Evolutionary conservation across 1,139 yeast genomes (phyloP), one percentile per base, ranked within the genome.

Genomic region (Arxiozyma bovina): DNA sequence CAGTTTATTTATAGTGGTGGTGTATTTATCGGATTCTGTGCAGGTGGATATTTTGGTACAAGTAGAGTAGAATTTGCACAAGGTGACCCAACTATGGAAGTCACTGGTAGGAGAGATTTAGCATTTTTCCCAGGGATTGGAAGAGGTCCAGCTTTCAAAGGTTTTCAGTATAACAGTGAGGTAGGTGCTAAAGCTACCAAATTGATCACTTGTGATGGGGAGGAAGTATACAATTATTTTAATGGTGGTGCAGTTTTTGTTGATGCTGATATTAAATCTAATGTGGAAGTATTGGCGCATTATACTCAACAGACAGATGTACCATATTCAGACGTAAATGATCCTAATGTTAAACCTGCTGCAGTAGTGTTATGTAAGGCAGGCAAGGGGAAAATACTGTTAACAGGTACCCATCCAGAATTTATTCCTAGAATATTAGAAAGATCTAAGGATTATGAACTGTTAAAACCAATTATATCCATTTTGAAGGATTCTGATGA

Each of bases 1-100:
- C 80, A 80, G 51, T 91, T 76, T 68, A 90, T 93, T 2, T 74
- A 81, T 42, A 74, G 75, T 53, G 99, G 99, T 22, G 99, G 99
- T 1, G 74, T 76, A 54, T 89, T 75, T 64, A 69, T 93, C 42
- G 99, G 99, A 0, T 80, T 93, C 60, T 93, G 99, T 71, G 96
- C 99, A n/a, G 99, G 99, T 41, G 98, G 87, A 0, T 93, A 94
- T 70, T 93, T 80, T 66, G 93, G 84, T 0, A 77, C 90, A n/a
- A 69, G 77, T 0, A 70, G 84, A 50, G 83, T 87, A 60, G 98
- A 93, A 66, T 94, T 93, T 68, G 96, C 89, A 63, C 82, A 79
- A 25, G 94, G 93, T 1, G 76, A 83, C 58, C 77, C 79, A 0
- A 59, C 57, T 1, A 71, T 87, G 77, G 98, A 91, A 64, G 96